Conservation (phyloP, 2,329 filamentous ascomycete species). For the Colletotrichum sp. region DNA sequence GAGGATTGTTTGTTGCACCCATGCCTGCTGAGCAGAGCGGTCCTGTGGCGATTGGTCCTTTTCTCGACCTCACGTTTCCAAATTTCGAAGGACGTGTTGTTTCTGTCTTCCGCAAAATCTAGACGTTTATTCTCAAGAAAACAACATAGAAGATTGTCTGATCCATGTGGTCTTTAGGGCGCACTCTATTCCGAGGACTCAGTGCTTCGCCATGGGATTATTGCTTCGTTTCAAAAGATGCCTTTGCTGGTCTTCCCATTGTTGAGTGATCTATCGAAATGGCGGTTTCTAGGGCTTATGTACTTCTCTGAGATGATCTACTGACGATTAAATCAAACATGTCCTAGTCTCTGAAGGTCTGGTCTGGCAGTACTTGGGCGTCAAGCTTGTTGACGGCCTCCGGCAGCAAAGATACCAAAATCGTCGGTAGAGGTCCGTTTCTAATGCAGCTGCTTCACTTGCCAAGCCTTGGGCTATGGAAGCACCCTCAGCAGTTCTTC, state of each 20-base stretch:
- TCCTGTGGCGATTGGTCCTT: rapidly evolving
- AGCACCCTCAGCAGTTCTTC: neutral
- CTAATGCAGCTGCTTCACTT: neutral
- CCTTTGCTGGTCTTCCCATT: neutral
- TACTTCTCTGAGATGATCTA: neutral
- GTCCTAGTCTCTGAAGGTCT: rapidly evolving
- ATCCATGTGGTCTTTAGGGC: rapidly evolving
- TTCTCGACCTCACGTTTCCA: no score
- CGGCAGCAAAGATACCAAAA: rapidly evolving
- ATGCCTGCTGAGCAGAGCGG: no score
- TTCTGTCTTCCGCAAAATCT: neutral
- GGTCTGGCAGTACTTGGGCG: rapidly evolving
- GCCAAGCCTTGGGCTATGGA: neutral
- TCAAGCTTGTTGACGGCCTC: neutral
- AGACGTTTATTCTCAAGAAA: neutral
- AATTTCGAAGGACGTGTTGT: no score
- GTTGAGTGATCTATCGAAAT: neutral
- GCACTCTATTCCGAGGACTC: neutral
- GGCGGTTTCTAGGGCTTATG: rapidly evolving
- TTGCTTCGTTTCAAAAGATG: neutral
- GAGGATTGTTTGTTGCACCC: no score
- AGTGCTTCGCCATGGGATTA: neutral
- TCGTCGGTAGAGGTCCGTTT: rapidly evolving
- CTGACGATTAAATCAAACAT: no score
- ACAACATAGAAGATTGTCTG: neutral